Evolutionary conservation across 192 early-diverging fungal species (phyloP), one percentile per base, ranked within the genome.

Genomic region (Coemansia sp.): DNA sequence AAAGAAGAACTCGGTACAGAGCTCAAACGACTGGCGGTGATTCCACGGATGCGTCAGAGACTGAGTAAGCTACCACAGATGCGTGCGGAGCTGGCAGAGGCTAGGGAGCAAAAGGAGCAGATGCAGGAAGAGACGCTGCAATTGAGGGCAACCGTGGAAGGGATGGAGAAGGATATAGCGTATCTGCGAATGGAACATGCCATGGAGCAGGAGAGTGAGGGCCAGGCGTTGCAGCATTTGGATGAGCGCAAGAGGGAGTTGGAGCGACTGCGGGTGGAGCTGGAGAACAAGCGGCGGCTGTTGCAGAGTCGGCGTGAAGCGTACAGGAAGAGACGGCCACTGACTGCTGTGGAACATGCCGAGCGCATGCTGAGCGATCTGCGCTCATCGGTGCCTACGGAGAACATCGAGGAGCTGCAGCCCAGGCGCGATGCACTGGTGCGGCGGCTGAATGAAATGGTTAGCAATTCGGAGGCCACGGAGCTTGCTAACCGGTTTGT

Each of bases 201-300:
- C 25, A 55, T 75, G 60, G 65, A 64, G n/a, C 55, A 64, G 60
- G 57, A 75, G 30, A 68, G 66, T 44, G 72, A 68, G 57, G 64
- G 64, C 41, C 65, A 68, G 52, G 65, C 64, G 35, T 32, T 49
- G 29, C 53, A 45, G 20, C 70, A 62, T 57, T 49, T 75, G 41
- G 34, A 29, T 19, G 51, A 46, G 4, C 58, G 60, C 23, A 52
- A 46, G 44, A 18, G 42, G 24, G 65, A 68, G 61, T 53, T 64
- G 13, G 52, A 35, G 18, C 18, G 36, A 18, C 60, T 67, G 14
- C 44, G 30, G 26, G 32, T 55, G 1, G 72, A 75, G 51, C 28
- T 68, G 46, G 72, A 67, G 6, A 64, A 66, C 15, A 65, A 66
- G 50, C 44, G 50, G 28, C 41, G 70, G 46, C 15, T 73, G 49